These are phyloP conservation scores for Ophiostoma triangulosporum DNA, from an alignment of 2,329 filamentous ascomycete species.

Conservation along the genomic window DNA sequence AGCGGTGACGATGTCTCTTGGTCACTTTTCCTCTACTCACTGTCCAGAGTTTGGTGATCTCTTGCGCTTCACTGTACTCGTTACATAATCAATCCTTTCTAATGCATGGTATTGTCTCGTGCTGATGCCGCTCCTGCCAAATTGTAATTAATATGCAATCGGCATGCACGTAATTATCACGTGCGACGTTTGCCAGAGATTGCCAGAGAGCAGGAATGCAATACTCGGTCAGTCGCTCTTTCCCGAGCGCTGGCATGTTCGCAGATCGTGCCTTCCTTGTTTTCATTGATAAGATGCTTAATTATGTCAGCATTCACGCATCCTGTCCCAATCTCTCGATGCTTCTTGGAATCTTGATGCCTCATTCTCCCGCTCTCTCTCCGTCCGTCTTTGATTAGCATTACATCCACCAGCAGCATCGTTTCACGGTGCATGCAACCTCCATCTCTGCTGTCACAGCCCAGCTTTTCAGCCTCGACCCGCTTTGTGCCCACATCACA, in stretches of 20 bases:
- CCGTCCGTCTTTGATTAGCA: neutral
- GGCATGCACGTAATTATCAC: neutral
- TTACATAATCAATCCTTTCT: too few relatives aligned
- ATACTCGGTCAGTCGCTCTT: neutral
- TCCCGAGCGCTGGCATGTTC: neutral
- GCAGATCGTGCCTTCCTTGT: neutral
- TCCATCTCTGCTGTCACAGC: neutral
- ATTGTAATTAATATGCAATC: too few relatives aligned
- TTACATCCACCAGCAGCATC: neutral
- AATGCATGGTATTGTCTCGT: neutral
- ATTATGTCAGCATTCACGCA: neutral
- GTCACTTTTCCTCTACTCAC: too few relatives aligned
- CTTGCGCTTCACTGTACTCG: too few relatives aligned
- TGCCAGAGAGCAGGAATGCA: neutral
- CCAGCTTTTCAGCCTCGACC: conserved; percentile 10
- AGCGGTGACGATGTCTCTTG: too few relatives aligned
- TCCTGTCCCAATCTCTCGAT: neutral
- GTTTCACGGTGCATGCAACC: neutral
- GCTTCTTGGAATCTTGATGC: neutral
- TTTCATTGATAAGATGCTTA: neutral
- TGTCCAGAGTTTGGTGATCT: too few relatives aligned
- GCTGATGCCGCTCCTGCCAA: too few relatives aligned
- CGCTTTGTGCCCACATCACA: conserved; percentile 9
- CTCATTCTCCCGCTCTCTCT: neutral
- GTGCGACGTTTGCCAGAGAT: neutral